Evolutionary conservation across 805 yeast species (phyloP), one percentile per base, ranked within the genome.

Genomic region (Saccharomycopsis malanga): DNA sequence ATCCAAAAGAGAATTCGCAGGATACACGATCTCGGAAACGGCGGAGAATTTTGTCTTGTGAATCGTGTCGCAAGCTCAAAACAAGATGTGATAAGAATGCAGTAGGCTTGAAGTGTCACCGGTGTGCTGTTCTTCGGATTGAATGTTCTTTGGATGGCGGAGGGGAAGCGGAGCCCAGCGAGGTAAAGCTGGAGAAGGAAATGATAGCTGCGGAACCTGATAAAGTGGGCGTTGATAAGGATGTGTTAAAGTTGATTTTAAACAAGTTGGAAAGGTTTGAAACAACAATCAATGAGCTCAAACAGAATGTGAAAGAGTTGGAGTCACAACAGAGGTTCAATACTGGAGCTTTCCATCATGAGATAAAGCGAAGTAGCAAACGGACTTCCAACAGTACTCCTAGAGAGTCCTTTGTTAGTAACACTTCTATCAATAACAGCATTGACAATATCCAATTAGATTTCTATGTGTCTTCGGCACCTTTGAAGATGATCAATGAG

Each of bases 61-160:
- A 64, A 12, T 64, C 68, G 14, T 78, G 84, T 53, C 64, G 82
- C 12, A 73, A 69, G 56, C 65, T 76, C 49, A 78, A 78, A 57
- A 77, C 83, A 1, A 66, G 81, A 48, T 78, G 84, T 58, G 79
- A 73, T 49, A 66, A 69, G 0, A 55, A 61, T 2, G 56, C 58
- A 10, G 68, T 67, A 12, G 39, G 17, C 12, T 17, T 17, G 3
- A 69, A 69, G 52, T 78, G 83, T 54, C 74, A 73, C 47, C 63
- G 82, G 24, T 78, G 84, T 53, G 63, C 61, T 37, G 67, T 76
- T 24, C 55, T 77, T 34, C 59, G 70, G 37, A 55, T 76, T 6
- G 67, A 64, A 0, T 78, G 84, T 52, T 73, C 80, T 0, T 55
- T 77, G 36, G 65, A 59, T 47, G 55, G 59, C 34, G 14, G 24